These are phyloP conservation scores for Penicillium arizonense DNA, from an alignment of 495 filamentous ascomycete species.

Conservation along the genomic window DNA sequence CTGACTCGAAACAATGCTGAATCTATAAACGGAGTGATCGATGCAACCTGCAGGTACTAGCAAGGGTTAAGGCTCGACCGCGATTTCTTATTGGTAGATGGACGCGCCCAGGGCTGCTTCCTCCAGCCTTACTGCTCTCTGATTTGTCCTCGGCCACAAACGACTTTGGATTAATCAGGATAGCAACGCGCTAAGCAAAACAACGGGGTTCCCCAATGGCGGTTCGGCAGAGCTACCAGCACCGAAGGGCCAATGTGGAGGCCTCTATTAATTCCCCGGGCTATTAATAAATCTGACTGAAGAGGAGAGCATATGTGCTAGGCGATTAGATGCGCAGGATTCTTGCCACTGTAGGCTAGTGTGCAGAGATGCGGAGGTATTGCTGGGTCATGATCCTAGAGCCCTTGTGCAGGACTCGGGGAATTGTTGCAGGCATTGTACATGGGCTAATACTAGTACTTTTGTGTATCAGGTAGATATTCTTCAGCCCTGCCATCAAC, in stretches of 20 bases:
- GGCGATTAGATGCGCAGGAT: conserved; percentile 25
- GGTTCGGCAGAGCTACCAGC: conserved; percentile 7
- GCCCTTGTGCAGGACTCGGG: conserved; percentile 2
- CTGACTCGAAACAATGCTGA: conserved; percentile 22
- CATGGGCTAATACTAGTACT: background rate
- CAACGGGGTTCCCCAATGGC: conserved; percentile 17
- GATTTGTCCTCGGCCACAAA: conserved; percentile 18
- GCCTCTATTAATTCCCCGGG: conserved; percentile 15
- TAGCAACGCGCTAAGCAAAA: conserved; percentile 30
- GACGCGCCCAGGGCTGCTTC: conserved; percentile 17
- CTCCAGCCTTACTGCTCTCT: conserved; percentile 13
- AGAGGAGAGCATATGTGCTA: conserved; percentile 7
- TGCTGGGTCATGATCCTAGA: background rate
- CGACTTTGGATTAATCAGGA: conserved; percentile 21
- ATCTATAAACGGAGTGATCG: conserved; percentile 24
- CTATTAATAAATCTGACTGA: conserved; percentile 25
- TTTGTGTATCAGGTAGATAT: background rate
- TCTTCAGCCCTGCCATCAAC: background rate
- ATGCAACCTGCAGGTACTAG: conserved; percentile 30
- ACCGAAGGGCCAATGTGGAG: conserved; percentile 1
- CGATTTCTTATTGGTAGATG: conserved; percentile 16
- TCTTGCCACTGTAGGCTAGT: conserved; percentile 28
- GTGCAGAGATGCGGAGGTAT: conserved; percentile 20
- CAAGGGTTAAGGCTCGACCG: conserved; percentile 17
- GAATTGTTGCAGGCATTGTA: conserved; percentile 1